Conservation (phyloP, 2,329 filamentous ascomycete genomes). For the Sarocladiaceae sp. region DNA sequence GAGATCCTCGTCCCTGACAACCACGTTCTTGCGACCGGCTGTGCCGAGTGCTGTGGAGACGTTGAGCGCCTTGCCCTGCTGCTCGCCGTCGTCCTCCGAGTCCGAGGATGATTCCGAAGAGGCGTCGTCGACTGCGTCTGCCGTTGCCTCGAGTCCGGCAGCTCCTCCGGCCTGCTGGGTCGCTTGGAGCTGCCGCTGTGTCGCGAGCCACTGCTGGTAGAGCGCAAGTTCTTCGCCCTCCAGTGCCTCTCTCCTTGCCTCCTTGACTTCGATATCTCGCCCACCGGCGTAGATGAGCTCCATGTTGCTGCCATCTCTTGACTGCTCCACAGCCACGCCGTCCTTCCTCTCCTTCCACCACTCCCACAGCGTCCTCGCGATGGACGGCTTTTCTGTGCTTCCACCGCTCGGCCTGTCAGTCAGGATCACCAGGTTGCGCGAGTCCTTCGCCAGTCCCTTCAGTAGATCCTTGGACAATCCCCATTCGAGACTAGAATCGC, state of each 20-base stretch:
- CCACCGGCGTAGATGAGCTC: slow-evolving; percentile 65
- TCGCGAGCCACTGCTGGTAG: slow-evolving; percentile 91
- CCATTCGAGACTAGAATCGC: slow-evolving; percentile 88
- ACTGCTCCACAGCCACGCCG: slow-evolving; percentile 56
- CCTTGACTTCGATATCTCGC: slow-evolving; percentile 54
- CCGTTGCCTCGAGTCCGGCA: slow-evolving; percentile 63
- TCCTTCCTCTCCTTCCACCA: slow-evolving; percentile 69
- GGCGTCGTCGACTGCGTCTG: slow-evolving; percentile 73
- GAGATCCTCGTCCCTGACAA: slow-evolving; percentile 82
- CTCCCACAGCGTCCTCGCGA: slow-evolving; percentile 75
- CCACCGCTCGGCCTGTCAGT: slow-evolving; percentile 65
- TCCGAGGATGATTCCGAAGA: slow-evolving; percentile 83
- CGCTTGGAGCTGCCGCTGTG: slow-evolving; percentile 80
- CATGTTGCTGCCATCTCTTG: slow-evolving; percentile 49
- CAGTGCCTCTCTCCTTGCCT: slow-evolving; percentile 61
- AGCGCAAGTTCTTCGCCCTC: slow-evolving; percentile 71
- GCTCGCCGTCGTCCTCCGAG: slow-evolving; percentile 83
- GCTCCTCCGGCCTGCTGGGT: slow-evolving; percentile 69
- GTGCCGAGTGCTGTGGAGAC: slow-evolving; percentile 82
- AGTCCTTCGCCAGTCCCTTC: slow-evolving; percentile 67
- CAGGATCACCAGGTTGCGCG: slow-evolving; percentile 79
- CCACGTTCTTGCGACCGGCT: slow-evolving; percentile 78
- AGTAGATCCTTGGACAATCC: slow-evolving; percentile 85
- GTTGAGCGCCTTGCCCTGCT: slow-evolving; percentile 88
- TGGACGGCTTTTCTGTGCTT: slow-evolving; percentile 40